phyloP scores from a whole-genome alignment of 2,329 filamentous ascomycete species.

The Diaporthe ampelina region DNA sequence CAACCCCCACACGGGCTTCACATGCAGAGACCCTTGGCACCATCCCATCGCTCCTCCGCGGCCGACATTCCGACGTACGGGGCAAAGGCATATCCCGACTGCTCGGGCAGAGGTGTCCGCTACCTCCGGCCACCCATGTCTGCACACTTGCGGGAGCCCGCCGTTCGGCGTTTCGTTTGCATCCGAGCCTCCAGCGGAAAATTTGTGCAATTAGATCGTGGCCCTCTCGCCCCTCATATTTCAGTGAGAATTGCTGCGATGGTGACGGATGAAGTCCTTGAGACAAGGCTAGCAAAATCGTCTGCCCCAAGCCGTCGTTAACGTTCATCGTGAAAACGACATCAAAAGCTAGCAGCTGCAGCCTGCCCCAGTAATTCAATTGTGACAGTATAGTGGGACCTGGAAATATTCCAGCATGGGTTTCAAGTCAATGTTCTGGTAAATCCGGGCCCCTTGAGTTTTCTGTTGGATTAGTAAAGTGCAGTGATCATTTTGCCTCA shows the following conservation, averaged over 20 bases:
- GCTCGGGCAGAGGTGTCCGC: background rate
- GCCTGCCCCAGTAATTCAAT: background rate
- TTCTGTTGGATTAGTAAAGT: background rate
- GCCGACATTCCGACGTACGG: background rate
- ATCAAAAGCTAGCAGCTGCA: too few species aligned
- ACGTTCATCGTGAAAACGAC: background rate
- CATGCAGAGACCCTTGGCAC: background rate
- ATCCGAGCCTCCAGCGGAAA: background rate
- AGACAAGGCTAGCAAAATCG: background rate
- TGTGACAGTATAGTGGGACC: too few species aligned
- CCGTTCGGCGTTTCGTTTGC: background rate
- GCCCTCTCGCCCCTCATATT: too few species aligned
- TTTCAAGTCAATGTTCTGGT: background rate
- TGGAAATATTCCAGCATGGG: background rate
- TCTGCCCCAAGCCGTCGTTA: background rate
- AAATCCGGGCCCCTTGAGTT: background rate
- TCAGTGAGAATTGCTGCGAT: background rate
- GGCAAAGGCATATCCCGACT: background rate
- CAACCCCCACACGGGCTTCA: slow-evolving; percentile 3
- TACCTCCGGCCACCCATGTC: background rate
- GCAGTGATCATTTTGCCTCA: background rate
- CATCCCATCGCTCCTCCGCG: background rate
- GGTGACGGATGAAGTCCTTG: background rate
- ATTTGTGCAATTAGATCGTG: background rate
- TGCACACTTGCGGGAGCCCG: background rate